Evolutionary conservation across 495 filamentous ascomycete genomes (phyloP).

Genomic region (Coniosporium apollinis): DNA sequence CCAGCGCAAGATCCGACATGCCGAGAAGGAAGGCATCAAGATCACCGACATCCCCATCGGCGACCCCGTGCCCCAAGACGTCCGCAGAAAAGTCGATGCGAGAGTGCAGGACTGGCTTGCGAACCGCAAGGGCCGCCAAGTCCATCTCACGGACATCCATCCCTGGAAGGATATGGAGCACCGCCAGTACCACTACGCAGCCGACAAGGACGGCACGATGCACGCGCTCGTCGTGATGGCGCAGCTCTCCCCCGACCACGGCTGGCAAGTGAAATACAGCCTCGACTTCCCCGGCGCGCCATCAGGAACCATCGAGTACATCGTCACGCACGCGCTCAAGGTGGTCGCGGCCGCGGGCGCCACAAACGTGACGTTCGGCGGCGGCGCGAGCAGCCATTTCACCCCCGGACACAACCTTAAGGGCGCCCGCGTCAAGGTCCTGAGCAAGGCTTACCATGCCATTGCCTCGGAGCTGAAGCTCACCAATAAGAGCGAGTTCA

Average conservation of each 20-base stretch:
- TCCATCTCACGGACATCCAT: slow-evolving; percentile 68
- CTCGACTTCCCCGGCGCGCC: slow-evolving; percentile 70
- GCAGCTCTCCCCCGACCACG: slow-evolving; percentile 54
- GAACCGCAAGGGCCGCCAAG: slow-evolving; percentile 63
- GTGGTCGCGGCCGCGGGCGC: slow-evolving; percentile 44
- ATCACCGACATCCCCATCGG: slow-evolving; percentile 47
- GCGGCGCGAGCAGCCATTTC: slow-evolving; percentile 49
- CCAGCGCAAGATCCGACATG: slow-evolving; percentile 56
- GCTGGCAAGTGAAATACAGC: slow-evolving; percentile 78
- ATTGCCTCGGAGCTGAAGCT: slow-evolving; percentile 63
- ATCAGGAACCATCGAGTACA: slow-evolving; percentile 61
- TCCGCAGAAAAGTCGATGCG: slow-evolving; percentile 46
- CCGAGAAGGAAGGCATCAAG: slow-evolving; percentile 61
- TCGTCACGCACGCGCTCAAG: slow-evolving; percentile 63
- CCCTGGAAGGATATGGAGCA: slow-evolving; percentile 67
- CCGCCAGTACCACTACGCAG: slow-evolving; percentile 65
- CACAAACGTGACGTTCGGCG: slow-evolving; percentile 60
- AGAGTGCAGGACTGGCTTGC: slow-evolving; percentile 63
- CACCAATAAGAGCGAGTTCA: slow-evolving; percentile 69
- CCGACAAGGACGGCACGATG: slow-evolving; percentile 47
- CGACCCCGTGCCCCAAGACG: slow-evolving; percentile 41
- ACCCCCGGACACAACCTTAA: slow-evolving; percentile 58
- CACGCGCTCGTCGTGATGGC: slow-evolving; percentile 57
- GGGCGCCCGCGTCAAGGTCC: slow-evolving; percentile 52
- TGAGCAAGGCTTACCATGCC: slow-evolving; percentile 58